These are phyloP conservation scores for Diaporthe caulivora DNA, from an alignment of 2,329 filamentous ascomycete genomes.

Conservation along the genomic window DNA sequence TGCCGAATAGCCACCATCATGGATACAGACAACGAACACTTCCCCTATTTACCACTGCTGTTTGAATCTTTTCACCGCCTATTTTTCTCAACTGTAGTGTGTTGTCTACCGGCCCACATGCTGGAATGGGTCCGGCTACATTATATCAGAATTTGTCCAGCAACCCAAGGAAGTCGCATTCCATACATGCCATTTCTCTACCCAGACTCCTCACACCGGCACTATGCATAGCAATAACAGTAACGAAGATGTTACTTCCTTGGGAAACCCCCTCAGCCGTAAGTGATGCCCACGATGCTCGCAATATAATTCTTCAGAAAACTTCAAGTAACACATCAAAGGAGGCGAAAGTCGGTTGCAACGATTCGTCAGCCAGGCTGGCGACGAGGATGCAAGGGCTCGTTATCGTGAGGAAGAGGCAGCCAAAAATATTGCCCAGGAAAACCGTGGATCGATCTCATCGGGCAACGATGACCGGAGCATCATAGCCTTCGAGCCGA, in stretches of 20 bases:
- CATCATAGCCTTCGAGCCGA: slow-evolving; percentile 59
- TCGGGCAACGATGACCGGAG: slow-evolving; percentile 46
- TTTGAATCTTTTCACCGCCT: not conserved
- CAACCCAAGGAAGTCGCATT: not conserved
- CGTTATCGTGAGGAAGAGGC: slow-evolving; percentile 57
- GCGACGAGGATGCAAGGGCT: slow-evolving; percentile 56
- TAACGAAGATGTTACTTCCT: not conserved
- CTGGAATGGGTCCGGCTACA: slow-evolving; percentile 13
- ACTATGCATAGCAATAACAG: slow-evolving; percentile 17
- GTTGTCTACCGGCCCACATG: not conserved
- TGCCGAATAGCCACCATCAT: slow-evolving; percentile 14
- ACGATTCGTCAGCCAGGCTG: slow-evolving; percentile 44
- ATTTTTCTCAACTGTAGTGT: not conserved
- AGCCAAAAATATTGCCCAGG: slow-evolving; percentile 48
- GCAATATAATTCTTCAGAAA: too few relatives aligned
- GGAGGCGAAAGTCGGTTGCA: slow-evolving; percentile 33
- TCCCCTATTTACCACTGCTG: not conserved
- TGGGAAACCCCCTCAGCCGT: slow-evolving; percentile 22
- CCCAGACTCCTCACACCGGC: not conserved
- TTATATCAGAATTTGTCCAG: not conserved
- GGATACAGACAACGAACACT: not conserved
- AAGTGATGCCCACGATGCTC: not conserved
- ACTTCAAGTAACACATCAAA: not conserved
- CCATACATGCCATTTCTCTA: not conserved
- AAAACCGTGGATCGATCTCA: slow-evolving; percentile 46